Base-by-base conservation (phyloP, 2,329 filamentous ascomycete genomes). In the Phialemoniopsis sp. region DNA sequence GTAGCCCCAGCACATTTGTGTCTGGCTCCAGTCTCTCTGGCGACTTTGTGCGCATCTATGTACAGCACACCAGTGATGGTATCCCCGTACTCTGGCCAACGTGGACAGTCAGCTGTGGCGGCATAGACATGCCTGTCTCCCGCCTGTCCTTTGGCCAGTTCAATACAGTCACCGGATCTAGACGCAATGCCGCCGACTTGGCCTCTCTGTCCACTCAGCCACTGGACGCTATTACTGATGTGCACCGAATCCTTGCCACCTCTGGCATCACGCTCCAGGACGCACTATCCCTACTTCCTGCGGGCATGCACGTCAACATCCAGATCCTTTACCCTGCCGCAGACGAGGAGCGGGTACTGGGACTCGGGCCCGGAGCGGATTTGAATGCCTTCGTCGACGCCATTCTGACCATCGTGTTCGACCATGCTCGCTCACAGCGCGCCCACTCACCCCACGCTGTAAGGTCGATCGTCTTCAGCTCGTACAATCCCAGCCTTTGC, bases 21-120 rank as follows among this genome's bases (percentile, higher is more conserved):
- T 97, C 91, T 0, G 93, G 91, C 1, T 97, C 91, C 9, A 97
- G 91, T 64, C 64, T 98, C 40, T 94, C 89, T 3, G 93, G 93
- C n/a, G 87, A 97, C 54, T 97, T 97, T 60, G 82, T 95, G 17
- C 81, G 90, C 40, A 67, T 98, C 8, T 95, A 89, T 55, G 87
- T 97, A 17, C 93, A 98, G 56, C 78, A 95, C 50, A 97, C 91
- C 1, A 84, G 81, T 44, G 93, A 98, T 57, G 84, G 85, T 2
- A 68, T 94, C 1, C 89, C 91, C 0, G 86, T 98, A 2, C 70
- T 97, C 18, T 95, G 88, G 76, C 90, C 90, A 5, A 75, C 76
- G 42, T 96, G 91, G 83, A 87, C 84, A 8, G 78, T 95, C 45
- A 69, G 77, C 32, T 82, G 88, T 48, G 80, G 83, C 40, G 84